Percentiles rank a stretch among this genome's conserved stretches.
phyloP scores from a whole-genome alignment of 495 filamentous ascomycete genomes.

The Barbatosphaeria neglecta region DNA sequence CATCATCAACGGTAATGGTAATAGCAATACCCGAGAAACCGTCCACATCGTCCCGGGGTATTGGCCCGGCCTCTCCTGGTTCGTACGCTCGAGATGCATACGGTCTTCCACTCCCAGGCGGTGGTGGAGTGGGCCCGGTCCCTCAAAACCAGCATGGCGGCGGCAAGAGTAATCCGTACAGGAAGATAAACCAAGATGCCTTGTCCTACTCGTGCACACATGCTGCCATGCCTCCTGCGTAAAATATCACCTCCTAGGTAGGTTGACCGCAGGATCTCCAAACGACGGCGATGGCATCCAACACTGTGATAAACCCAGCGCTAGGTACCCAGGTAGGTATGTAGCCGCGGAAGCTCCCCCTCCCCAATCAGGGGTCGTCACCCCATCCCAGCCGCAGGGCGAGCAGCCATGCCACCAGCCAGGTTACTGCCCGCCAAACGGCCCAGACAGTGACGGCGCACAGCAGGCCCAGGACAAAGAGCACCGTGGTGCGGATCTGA shows the following conservation, averaged over 20 bases:
- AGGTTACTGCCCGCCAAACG: slow-evolving; percentile 13
- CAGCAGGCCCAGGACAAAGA: slow-evolving; percentile 19
- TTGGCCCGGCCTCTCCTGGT: slow-evolving; percentile 19
- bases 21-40: neutral
- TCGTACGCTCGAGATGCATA: slow-evolving; percentile 18
- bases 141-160: slow-evolving; percentile 12
- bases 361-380: too few species aligned
- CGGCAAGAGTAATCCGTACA: too few species aligned
- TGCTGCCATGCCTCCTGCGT: too few species aligned
- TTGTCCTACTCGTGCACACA: too few species aligned
- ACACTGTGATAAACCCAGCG: neutral
- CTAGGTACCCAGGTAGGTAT: too few species aligned
- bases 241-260: too few species aligned
- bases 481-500: slow-evolving; percentile 27
- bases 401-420: slow-evolving; percentile 4
- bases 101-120: slow-evolving; percentile 11
- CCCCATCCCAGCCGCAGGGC: neutral
- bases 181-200: too few species aligned
- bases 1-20: neutral
- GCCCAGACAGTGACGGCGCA: slow-evolving; percentile 12
- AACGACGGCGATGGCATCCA: neutral
- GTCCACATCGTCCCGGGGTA: slow-evolving; percentile 16
- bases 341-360: too few species aligned
- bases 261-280: slow-evolving; percentile 6
- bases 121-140: slow-evolving; percentile 8